Conservation (phyloP, 495 filamentous ascomycete genomes). For the Tetracladium marchalianum region DNA sequence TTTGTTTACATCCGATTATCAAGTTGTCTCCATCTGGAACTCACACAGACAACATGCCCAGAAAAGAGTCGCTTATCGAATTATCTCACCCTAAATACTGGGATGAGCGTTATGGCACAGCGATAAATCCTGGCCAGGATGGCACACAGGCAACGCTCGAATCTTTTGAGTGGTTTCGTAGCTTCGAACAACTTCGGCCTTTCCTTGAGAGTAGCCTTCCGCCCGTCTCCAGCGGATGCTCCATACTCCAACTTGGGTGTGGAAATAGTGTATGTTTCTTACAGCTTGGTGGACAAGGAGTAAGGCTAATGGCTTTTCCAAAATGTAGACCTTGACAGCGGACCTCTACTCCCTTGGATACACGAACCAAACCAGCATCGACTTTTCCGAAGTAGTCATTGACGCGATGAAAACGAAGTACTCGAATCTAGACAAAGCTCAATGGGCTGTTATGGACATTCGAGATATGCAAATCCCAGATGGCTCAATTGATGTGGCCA, state of each 20-base stretch:
- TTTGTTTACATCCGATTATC: no score
- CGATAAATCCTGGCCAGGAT: slow-evolving; percentile 16
- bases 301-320: slow-evolving; percentile 3
- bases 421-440: slow-evolving; percentile 12
- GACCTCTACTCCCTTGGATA: slow-evolving; percentile 39
- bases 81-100: slow-evolving; percentile 38
- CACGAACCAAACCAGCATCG: slow-evolving; percentile 42
- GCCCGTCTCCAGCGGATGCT: slow-evolving; percentile 17
- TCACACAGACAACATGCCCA: no score
- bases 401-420: slow-evolving; percentile 37
- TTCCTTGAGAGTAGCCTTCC: slow-evolving; percentile 36
- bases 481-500: slow-evolving; percentile 40
- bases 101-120: slow-evolving; percentile 37
- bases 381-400: slow-evolving; percentile 47
- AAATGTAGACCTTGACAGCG: slow-evolving; percentile 36
- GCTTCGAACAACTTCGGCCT: slow-evolving; percentile 34
- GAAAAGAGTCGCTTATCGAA: slow-evolving; percentile 4
- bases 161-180: slow-evolving; percentile 41
- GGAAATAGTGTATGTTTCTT: slow-evolving; percentile 39
- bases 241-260: slow-evolving; percentile 47
- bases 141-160: slow-evolving; percentile 12
- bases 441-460: slow-evolving; percentile 43
- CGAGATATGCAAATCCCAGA: slow-evolving; percentile 33
- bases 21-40: no score
- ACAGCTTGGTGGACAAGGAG: slow-evolving; percentile 1